Conservation (phyloP, 2,329 filamentous ascomycete species). For the Exophiala dermatitidis region DNA sequence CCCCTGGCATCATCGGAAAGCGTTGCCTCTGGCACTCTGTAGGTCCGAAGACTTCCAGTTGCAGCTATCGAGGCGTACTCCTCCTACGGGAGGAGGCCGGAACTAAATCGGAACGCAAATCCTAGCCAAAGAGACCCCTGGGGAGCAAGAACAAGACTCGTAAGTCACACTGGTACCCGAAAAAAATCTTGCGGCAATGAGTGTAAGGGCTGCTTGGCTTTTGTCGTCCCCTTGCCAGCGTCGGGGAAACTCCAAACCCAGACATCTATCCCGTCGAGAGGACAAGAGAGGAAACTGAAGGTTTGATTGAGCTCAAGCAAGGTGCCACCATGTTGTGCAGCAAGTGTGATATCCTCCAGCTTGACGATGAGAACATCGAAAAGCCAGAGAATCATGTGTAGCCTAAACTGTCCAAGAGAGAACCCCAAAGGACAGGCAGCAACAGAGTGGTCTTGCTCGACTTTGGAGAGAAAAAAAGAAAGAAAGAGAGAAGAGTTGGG, state of each 20-base stretch:
- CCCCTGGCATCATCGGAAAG: slow-evolving; percentile 2
- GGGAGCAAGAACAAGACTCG: slow-evolving; percentile 5
- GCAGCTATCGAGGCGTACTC: slow-evolving; percentile 2
- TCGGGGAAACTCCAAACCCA: slow-evolving; percentile 1
- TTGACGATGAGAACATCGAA: background rate
- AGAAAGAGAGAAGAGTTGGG: background rate
- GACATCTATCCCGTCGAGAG: background rate
- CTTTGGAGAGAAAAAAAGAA: background rate
- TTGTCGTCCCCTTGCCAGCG: slow-evolving; percentile 1
- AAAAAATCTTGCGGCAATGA: background rate
- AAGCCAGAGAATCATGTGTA: slow-evolving; percentile 1
- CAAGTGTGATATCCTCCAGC: background rate
- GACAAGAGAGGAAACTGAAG: background rate
- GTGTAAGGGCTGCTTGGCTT: background rate
- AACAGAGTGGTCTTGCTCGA: slow-evolving; percentile 6
- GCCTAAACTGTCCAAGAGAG: background rate
- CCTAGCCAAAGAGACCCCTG: slow-evolving; percentile 6
- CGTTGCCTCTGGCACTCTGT: slow-evolving; percentile 8
- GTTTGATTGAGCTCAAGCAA: slow-evolving; percentile 6
- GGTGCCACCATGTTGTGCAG: slow-evolving; percentile 1
- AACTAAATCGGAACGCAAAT: slow-evolving; percentile 3
- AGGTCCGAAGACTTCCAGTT: slow-evolving; percentile 1
- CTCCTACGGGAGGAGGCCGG: background rate
- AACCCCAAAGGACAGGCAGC: background rate
- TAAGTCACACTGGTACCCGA: slow-evolving; percentile 3